Evolutionary conservation across 2,329 filamentous ascomycete species (phyloP), one percentile per base, ranked within the genome.

Genomic region (Rutstroemia sp.): DNA sequence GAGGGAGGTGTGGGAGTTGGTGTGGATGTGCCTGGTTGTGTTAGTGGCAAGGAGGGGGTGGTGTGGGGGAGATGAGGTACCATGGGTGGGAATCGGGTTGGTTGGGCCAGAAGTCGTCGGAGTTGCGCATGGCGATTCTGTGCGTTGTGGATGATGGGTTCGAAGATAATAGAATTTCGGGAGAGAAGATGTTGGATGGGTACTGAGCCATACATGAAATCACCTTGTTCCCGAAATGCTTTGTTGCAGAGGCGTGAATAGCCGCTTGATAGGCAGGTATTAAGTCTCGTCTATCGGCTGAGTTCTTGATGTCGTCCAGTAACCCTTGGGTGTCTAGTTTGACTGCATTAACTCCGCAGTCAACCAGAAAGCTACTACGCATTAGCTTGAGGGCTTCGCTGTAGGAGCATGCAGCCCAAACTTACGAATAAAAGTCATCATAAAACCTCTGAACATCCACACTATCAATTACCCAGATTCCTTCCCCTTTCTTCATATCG

Each of bases 181-280:
- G 39, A 5, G 53, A 56, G 45, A 61, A 61, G 7, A 61, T 30
- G 10, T 58, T 58, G 21, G 52, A 37, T 1, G 59, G 52, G 3
- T 47, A 56, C 49, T 61, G 59, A 2, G 59, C 56, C 59, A 61
- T 61, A 49, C 58, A 61, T n/a, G 58, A 61, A 19, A 61, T 61
- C 7, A 58, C 51, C 51, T 50, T 58, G 16, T 49, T 49, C 27
- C 48, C 34, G 27, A 59, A 61, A 37, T 61, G 49, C 16, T 34
- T 50, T 46, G 47, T 27, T 9, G 56, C n/a, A 9, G 52, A 46
- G 16, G 14, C n/a, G 18, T 55, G 19, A 19, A 59, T 58, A 7
- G 59, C 58, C 19, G 54, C 38, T 38, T 56, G 59, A 34, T 59
- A 61, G 16, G 44, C 27, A 12, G 54, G 30, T n/a, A 58, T 54